Evolutionary conservation across 257 asterid species (phyloP), one percentile per base, ranked within the genome.

Genomic region (Fraxinus pennsylvanica): DNA sequence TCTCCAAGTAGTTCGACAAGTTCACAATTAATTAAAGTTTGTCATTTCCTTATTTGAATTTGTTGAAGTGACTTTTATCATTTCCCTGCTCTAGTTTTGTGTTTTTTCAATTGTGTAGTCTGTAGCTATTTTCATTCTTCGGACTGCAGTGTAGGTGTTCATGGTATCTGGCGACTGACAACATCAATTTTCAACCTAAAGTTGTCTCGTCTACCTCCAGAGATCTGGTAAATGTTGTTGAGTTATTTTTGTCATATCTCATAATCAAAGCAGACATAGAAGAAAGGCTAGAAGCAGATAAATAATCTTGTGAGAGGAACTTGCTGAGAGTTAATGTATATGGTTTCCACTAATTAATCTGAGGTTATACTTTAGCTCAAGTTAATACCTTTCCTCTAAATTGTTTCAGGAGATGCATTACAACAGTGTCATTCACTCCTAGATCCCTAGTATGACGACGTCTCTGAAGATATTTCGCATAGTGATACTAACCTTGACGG

Each of bases 341-440:
- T 19, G 19, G 35, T 22, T 27, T 35, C 70, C 54, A 39, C 67
- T 30, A 10, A 72, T 45, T 66, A 14, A 10, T 74, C 30, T 54
- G 3, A 4, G 59, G 50, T 36, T 13, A 41, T 50, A 33, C 7
- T 32, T 68, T 36, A 32, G 47, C 66, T 73, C 39, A 33, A 41
- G 9, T 74, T 39, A 14, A 57, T 69, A 6, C n/a, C 12, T 32
- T 50, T 25, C 59, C 70, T 17, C 69, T 21, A 35, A 67, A 9
- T 59, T 68, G 63, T 73, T 73, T 73, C 78, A 85, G 88, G 86
- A 79, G 78, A 63, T 32, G 68, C 74, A 74, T 74, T 77, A 66
- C 74, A 47, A 32, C n/a, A 38, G 67, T n/a, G 68, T 78, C 84
- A 76, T 54, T 73, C 82, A 47, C 71, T 82, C 69, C 84, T 82